A percentile compares a stretch with the other conserved stretches of the same genome.
These are phyloP conservation scores for Xerocomus potaroensis DNA, from an alignment of 768 basidiomycete genomes.

Conservation along the genomic window DNA sequence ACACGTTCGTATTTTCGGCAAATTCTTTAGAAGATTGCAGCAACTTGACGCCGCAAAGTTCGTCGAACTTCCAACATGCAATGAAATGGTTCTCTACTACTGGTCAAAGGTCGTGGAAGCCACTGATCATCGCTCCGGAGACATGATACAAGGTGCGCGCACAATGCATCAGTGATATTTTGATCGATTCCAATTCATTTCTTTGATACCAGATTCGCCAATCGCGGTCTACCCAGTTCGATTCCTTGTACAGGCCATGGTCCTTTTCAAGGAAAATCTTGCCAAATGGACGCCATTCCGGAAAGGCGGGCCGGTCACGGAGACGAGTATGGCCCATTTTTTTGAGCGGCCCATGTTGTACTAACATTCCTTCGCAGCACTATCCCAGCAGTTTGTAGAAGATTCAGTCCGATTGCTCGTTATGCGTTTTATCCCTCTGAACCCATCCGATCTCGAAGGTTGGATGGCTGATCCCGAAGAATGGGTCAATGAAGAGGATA, in stretches of 20 bases:
- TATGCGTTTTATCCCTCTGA: constrained; percentile 80
- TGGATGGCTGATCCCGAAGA: constrained; percentile 93
- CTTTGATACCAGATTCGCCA: constrained; percentile 56
- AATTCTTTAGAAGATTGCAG: constrained; percentile 74
- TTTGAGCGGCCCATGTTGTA: neutral
- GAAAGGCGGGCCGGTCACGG: constrained; percentile 56
- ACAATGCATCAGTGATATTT: neutral
- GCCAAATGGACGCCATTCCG: constrained; percentile 69
- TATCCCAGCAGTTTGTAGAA: constrained; percentile 68
- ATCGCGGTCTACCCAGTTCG: constrained; percentile 70
- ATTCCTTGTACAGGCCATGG: constrained; percentile 80
- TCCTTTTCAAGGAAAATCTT: constrained; percentile 79
- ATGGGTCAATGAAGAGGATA: constrained; percentile 88
- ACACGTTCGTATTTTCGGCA: constrained; percentile 70
- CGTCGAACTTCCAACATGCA: constrained; percentile 56
- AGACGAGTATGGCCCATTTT: constrained; percentile 43
- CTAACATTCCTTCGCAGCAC: constrained; percentile 36
- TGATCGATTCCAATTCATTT: neutral
- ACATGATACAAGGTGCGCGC: constrained; percentile 53
- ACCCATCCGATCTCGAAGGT: constrained; percentile 71
- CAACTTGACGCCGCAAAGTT: constrained; percentile 58
- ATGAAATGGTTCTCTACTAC: constrained; percentile 69
- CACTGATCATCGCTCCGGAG: constrained; percentile 44
- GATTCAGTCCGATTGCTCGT: constrained; percentile 74
- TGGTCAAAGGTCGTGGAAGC: constrained; percentile 78